phyloP scores from a whole-genome alignment of 2,329 filamentous ascomycete genomes.

The Penicillium vulpinum region DNA sequence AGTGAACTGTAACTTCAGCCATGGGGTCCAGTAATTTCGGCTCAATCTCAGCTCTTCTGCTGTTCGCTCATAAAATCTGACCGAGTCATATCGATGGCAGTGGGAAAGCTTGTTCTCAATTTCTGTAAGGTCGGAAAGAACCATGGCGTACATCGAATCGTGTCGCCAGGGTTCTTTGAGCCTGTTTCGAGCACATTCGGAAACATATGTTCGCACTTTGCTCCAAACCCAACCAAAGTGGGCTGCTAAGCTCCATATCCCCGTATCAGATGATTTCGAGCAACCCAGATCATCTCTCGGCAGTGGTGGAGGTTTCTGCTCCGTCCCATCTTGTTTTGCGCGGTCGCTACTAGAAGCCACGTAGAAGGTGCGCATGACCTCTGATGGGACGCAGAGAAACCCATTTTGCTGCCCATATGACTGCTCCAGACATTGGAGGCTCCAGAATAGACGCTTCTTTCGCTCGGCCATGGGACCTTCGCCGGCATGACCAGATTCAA shows the following conservation, averaged over 20 bases:
- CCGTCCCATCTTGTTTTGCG: constrained; percentile 25
- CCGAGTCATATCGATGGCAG: constrained; percentile 55
- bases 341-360: constrained; percentile 21
- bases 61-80: constrained; percentile 54
- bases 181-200: constrained; percentile 50
- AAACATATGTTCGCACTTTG: constrained; percentile 47
- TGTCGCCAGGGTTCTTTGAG: constrained; percentile 54
- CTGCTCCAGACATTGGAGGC: constrained; percentile 53
- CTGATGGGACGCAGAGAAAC: constrained; percentile 45
- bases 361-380: constrained; percentile 43
- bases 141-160: constrained; percentile 54
- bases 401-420: constrained; percentile 52
- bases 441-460: constrained; percentile 55
- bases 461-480: constrained; percentile 44
- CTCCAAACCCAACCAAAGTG: constrained; percentile 57
- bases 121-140: constrained; percentile 55
- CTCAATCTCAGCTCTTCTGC: constrained; percentile 49
- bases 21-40: constrained; percentile 53
- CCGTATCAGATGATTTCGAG: constrained; percentile 42
- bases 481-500: constrained; percentile 41
- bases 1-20: constrained; percentile 56
- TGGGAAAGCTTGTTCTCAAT: constrained; percentile 49
- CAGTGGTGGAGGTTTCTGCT: constrained; percentile 44
- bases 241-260: constrained; percentile 54
- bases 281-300: constrained; percentile 50